Evolutionary conservation across 768 basidiomycete species (phyloP), one percentile per base, ranked within the genome.

Genomic region (Myochromella boudieri): DNA sequence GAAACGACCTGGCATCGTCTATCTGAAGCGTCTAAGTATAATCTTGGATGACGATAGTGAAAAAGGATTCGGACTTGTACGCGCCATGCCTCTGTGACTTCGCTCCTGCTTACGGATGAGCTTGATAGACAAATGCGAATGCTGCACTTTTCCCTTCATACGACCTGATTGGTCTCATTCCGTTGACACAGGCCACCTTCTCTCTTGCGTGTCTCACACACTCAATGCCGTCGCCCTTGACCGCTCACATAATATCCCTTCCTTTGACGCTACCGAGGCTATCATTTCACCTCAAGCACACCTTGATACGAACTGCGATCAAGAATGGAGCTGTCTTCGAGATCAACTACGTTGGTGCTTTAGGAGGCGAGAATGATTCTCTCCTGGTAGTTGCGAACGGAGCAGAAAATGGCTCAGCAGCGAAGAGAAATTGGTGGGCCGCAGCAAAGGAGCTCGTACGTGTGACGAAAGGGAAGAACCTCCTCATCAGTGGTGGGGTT

Each of bases 381-480:
- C 54, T 68, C 15, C 62, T 80, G 9, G 54, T 66, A 3, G 66
- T 70, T 12, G 72, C 77, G 10, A 75, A 76, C 5, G 77, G 67
- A 2, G 78, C 71, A 12, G 81, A 83, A 46, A 74, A 69, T 24
- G 82, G 80, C 0, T 58, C 72, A 2, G 64, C 63, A 7, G 78
- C 80, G 3, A 88, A 87, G 66, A 68, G 87, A 31, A 89, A 91
- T 53, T 90, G 90, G 91, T 89, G 91, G 91, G 81, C 86, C 0
- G 74, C 80, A 0, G 80, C 88, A 9, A 70, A 84, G 26, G 91
- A 95, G 64, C 70, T 94, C 2, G 74, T 81, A 14, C 75, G 91
- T 1, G 89, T 91, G 1, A 85, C 89, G 2, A 89, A 89, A 53
- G 90, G 91, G 1, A 88, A 83, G 59, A 85, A 82, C 0, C 60